phyloP scores from a whole-genome alignment of 257 asterid genomes.

The Solanum sitiens region DNA sequence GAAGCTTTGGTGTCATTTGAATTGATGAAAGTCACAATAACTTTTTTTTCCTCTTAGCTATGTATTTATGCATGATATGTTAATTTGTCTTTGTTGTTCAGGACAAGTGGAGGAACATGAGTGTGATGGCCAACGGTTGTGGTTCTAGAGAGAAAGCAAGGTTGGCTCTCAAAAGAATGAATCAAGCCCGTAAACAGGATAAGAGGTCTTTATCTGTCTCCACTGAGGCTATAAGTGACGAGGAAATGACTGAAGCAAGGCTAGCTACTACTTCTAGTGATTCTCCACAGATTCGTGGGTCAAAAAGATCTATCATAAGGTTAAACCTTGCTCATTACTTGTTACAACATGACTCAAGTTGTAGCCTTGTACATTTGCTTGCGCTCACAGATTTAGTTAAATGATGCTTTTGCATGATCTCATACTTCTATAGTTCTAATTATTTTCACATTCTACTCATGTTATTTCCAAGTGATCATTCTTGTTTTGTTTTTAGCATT shows the following conservation, averaged over 20 bases:
- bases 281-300: conserved; percentile 55
- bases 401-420: not conserved
- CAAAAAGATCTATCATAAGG: conserved; percentile 87
- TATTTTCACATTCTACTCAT: not conserved
- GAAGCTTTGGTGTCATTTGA: not conserved
- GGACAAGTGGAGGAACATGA: conserved; percentile 99
- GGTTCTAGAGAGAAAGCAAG: conserved; percentile 84
- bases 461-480: not conserved
- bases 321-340: conserved; percentile 9
- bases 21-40: not conserved
- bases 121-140: conserved; percentile 92
- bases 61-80: not conserved
- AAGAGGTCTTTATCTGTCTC: conserved; percentile 40
- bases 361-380: not conserved
- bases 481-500: not conserved
- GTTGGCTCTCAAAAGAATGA: conserved; percentile 62
- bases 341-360: not conserved
- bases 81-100: conserved; percentile 20
- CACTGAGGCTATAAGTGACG: conserved; percentile 50
- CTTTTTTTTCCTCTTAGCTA: not conserved
- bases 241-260: conserved; percentile 46
- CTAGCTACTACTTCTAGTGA: conserved; percentile 51
- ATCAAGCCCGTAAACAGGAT: conserved; percentile 47
- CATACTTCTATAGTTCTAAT: not conserved
- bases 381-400: not conserved